Base-by-base conservation (phyloP, 1,139 yeast genomes). In the Lodderomyces elongisporus region DNA sequence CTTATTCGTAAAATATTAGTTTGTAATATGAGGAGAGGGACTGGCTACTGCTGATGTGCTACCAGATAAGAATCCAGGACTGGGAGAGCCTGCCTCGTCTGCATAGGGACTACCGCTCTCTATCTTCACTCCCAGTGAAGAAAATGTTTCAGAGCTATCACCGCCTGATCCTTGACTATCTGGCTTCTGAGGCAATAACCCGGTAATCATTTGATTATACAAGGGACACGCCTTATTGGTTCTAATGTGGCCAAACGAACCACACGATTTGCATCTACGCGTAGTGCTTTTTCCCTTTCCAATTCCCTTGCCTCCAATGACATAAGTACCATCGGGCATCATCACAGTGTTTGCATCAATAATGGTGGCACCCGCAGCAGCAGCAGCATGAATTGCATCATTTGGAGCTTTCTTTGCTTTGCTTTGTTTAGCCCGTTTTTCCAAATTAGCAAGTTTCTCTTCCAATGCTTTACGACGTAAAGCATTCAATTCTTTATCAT, bases 151-250 rank as follows among this genome's bases (percentile, higher is more conserved):
- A n/a, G n/a, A n/a, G n/a, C n/a, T n/a, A n/a, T n/a, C 14, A 13
- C 12, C 10, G 16, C 4, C 14, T 12, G 28, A 8, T 14, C 30
- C 28, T 20, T n/a, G 9, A 12, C 20, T 13, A 23, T 25, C 17
- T 14, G 30, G 14, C 25, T 36, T 40, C 13, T 34, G 35, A n/a
- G 44, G 45, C 18, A 46, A 44, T 14, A 46, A 43, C 0, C 52
- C 52, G 20, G 48, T 51, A 34, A 48, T 47, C 5, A 67, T 58
- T 40, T 64, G 69, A 31, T 51, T 45, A 43, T 62, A 89, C 70
- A 88, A 69, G n/a, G 97, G 97, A 59, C 97, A 89, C 1, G 85
- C 63, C 53, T 82, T 82, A 56, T 87, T 88, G 7, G 97, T 89
- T 51, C 94, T 72, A 43, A 89, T 91, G 56, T 91, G 98, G 0